Evolutionary conservation across 257 asterid genomes (phyloP).

Genomic region (Ilex aquifolium): DNA sequence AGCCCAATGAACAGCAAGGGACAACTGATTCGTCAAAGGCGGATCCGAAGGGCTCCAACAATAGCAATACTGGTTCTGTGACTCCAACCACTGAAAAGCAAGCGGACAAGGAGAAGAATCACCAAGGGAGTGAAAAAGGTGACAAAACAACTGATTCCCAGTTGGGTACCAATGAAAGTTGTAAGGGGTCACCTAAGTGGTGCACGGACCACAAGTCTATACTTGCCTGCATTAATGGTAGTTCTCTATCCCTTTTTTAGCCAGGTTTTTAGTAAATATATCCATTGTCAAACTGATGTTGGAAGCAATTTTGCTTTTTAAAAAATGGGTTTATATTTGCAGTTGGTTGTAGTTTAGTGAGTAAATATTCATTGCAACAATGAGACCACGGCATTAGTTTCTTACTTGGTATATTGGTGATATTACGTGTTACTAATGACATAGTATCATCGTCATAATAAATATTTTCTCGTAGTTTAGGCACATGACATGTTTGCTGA

Average conservation of each 20-base stretch:
- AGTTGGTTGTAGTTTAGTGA: too few relatives aligned
- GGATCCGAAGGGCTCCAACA: constrained; percentile 21
- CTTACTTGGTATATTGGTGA: too few relatives aligned
- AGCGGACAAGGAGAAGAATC: constrained; percentile 8
- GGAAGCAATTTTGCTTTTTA: too few relatives aligned
- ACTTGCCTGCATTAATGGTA: constrained; percentile 35
- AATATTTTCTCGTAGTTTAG: too few relatives aligned
- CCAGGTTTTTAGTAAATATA: too few relatives aligned
- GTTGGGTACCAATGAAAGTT: constrained; percentile 19
- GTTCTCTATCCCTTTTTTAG: neutral
- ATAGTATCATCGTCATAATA: too few relatives aligned
- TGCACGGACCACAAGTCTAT: constrained; percentile 26
- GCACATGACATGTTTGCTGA: too few relatives aligned
- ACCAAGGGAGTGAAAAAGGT: constrained; percentile 13
- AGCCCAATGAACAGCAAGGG: constrained; percentile 23
- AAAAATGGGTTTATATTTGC: too few relatives aligned
- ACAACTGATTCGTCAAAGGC: constrained; percentile 21
- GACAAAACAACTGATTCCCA: constrained; percentile 8
- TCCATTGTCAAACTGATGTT: too few relatives aligned
- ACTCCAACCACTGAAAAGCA: constrained; percentile 17
- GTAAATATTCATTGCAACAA: too few relatives aligned
- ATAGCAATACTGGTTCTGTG: constrained; percentile 12
- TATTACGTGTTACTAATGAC: too few relatives aligned
- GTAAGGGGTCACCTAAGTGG: constrained; percentile 22
- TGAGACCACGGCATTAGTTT: too few relatives aligned